Evolutionary conservation across 352 stramenopile species (phyloP).

Genomic region (Achlya hypogyna): DNA sequence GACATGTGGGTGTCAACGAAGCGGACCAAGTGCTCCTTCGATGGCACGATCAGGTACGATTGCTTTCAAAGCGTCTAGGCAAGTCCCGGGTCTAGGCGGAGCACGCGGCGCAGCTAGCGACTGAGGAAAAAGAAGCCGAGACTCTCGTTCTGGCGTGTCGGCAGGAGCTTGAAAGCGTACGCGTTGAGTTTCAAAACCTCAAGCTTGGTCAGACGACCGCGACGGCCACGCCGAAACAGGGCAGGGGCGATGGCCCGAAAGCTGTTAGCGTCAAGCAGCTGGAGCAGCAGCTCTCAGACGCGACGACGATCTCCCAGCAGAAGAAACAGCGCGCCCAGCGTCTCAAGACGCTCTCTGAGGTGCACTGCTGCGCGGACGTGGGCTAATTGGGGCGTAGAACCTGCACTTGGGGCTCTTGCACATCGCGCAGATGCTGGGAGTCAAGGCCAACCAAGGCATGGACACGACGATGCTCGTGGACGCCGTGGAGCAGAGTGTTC

Average conservation of each 20-base stretch:
- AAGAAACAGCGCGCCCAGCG: conserved; percentile 57
- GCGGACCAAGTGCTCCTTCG: conserved; percentile 47
- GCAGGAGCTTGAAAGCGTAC: conserved; percentile 44
- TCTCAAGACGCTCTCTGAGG: conserved; percentile 51
- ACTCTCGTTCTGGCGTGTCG: conserved; percentile 49
- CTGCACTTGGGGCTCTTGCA: conserved; percentile 67
- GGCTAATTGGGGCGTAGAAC: conserved; percentile 25
- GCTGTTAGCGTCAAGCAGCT: conserved; percentile 50
- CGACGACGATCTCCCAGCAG: conserved; percentile 39
- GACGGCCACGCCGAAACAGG: background rate
- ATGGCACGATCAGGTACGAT: conserved; percentile 58
- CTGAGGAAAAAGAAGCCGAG: conserved; percentile 49
- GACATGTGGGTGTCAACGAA: conserved; percentile 74
- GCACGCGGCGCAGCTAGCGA: conserved; percentile 55
- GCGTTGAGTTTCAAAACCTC: conserved; percentile 54
- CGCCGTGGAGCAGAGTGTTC: conserved; percentile 67
- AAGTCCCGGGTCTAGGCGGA: conserved; percentile 22
- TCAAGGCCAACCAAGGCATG: conserved; percentile 32
- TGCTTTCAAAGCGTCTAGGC: background rate
- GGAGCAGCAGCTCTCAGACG: conserved; percentile 52
- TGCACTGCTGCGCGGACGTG: conserved; percentile 6
- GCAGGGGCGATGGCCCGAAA: conserved; percentile 18
- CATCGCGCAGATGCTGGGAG: conserved; percentile 64
- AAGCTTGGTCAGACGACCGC: conserved; percentile 39
- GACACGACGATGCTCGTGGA: conserved; percentile 57